Evolutionary conservation across 371 early-diverging fungal species (phyloP).

Genomic region (Mortierella sp.): DNA sequence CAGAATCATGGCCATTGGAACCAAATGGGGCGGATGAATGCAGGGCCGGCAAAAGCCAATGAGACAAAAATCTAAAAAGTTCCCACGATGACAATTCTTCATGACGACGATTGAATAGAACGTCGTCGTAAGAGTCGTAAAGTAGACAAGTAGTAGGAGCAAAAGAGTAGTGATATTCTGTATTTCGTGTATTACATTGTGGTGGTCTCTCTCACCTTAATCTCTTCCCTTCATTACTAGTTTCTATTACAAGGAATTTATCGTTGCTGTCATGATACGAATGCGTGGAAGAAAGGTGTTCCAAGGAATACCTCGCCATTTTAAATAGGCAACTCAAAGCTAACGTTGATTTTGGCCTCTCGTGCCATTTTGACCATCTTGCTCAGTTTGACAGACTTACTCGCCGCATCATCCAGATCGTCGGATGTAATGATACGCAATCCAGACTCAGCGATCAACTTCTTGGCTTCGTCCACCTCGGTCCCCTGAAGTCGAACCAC

Average conservation of each 20-base stretch:
- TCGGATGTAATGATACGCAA: constrained; percentile 94
- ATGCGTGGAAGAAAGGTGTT: background rate
- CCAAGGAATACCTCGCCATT: background rate
- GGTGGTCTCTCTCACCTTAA: background rate
- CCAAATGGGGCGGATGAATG: background rate
- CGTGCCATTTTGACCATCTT: constrained; percentile 86
- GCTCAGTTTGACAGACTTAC: constrained; percentile 93
- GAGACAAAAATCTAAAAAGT: background rate
- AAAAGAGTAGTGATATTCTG: background rate
- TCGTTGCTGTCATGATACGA: background rate
- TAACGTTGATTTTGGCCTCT: constrained; percentile 77
- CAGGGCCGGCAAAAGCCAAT: background rate
- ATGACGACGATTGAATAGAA: background rate
- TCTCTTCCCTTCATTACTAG: background rate
- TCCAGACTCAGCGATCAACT: constrained; percentile 91
- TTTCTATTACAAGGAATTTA: background rate
- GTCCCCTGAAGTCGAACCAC: constrained; percentile 97
- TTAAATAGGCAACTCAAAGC: constrained; percentile 67
- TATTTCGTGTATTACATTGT: background rate
- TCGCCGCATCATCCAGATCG: constrained; percentile 96
- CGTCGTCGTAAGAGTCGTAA: background rate
- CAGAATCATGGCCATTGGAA: background rate
- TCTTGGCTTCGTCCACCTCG: constrained; percentile 89
- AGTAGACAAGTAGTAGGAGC: background rate
- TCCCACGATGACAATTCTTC: too few relatives aligned